phyloP scores from a whole-genome alignment of 805 yeast species.

The Yarrowia alimentaria region DNA sequence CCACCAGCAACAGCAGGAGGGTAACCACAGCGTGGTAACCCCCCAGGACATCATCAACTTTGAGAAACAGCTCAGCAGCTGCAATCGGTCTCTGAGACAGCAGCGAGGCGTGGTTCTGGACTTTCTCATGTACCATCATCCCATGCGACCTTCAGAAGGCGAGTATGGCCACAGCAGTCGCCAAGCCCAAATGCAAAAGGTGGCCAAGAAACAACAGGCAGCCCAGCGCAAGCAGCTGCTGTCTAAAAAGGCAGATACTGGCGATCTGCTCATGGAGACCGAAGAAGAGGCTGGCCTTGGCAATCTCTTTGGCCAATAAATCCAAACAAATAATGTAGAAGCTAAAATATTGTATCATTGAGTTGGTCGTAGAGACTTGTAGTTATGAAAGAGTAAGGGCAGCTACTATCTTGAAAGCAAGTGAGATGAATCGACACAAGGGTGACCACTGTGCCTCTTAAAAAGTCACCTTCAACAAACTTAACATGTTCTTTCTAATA shows the following conservation, averaged over 20 bases:
- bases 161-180: conserved; percentile 46
- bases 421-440: too few species aligned
- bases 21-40: conserved; percentile 39
- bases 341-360: not conserved
- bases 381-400: too few species aligned
- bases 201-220: conserved; percentile 29
- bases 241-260: conserved; percentile 31
- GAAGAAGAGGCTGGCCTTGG: conserved; percentile 32
- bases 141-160: conserved; percentile 36
- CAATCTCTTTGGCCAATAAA: conserved; percentile 31
- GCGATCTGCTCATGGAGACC: conserved; percentile 35
- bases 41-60: conserved; percentile 60
- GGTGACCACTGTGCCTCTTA: too few species aligned
- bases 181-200: conserved; percentile 35
- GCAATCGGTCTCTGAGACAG: conserved; percentile 64
- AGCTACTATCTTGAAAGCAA: too few species aligned
- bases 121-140: conserved; percentile 64
- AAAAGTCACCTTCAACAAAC: too few species aligned
- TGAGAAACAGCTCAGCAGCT: conserved; percentile 59
- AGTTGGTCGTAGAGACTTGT: too few species aligned
- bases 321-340: too few species aligned
- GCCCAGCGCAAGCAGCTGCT: conserved; percentile 31
- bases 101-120: conserved; percentile 79
- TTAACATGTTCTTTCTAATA: not conserved
- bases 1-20: conserved; percentile 5